These are phyloP conservation scores for Leptomonas pyrrhocoris DNA, from an alignment of 208 protist genomes.

Conservation along the genomic window DNA sequence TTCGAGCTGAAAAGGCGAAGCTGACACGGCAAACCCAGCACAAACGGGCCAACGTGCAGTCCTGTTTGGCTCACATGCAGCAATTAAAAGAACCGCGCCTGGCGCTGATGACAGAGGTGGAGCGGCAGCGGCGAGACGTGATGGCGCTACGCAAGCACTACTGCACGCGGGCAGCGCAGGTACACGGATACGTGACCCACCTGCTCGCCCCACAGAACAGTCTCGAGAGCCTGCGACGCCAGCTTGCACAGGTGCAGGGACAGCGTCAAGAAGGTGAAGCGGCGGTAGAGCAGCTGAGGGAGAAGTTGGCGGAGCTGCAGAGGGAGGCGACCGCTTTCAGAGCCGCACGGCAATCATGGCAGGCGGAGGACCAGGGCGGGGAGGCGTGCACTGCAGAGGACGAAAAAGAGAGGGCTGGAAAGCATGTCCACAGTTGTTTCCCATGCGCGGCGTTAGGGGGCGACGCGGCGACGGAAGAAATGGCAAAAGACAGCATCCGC, in stretches of 20 bases:
- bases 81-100: conserved; percentile 31
- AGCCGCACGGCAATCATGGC: neutral
- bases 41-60: conserved; percentile 24
- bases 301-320: conserved; percentile 3
- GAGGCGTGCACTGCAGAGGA: neutral
- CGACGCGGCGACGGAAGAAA: too few species aligned
- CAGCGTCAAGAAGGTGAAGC: neutral
- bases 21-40: conserved; percentile 21
- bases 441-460: too few species aligned
- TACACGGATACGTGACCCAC: conserved; percentile 27
- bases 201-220: conserved; percentile 18
- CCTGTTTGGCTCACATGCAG: conserved; percentile 26
- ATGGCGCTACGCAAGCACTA: conserved; percentile 26
- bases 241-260: conserved; percentile 6
- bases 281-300: neutral
- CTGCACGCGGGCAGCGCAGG: conserved; percentile 14
- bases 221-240: conserved; percentile 13
- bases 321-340: neutral
- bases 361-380: neutral
- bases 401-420: neutral
- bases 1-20: conserved; percentile 45
- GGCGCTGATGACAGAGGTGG: conserved; percentile 8
- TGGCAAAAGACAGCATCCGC: too few species aligned
- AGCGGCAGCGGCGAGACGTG: conserved; percentile 14
- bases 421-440: too few species aligned